A percentile compares a stretch with the other conserved stretches of the same genome.
Conservation (phyloP, 192 early-diverging fungal species). For the Dimargaris verticillata region DNA sequence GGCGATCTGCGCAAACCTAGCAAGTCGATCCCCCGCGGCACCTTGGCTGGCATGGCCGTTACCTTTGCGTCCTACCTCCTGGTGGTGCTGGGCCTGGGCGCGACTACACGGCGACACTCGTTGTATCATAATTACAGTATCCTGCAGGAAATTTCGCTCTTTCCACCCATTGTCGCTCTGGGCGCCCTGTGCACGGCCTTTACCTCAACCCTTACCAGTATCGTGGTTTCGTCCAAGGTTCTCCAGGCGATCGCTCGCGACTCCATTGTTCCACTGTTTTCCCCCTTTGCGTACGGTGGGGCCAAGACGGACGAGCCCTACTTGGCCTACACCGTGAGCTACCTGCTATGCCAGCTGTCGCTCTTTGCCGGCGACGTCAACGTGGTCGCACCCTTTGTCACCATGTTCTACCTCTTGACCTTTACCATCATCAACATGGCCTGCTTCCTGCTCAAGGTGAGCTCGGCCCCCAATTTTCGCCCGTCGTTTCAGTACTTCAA, state of each 20-base stretch:
- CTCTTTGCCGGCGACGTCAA: constrained; percentile 44
- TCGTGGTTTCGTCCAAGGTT: constrained; percentile 42
- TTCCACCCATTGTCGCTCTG: constrained; percentile 34
- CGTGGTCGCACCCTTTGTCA: constrained; percentile 44
- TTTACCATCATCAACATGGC: constrained; percentile 48
- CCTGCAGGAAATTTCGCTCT: constrained; percentile 39
- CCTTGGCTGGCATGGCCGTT: constrained; percentile 37
- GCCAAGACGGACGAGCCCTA: constrained; percentile 24
- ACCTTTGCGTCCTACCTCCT: constrained; percentile 36
- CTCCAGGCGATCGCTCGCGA: constrained; percentile 51
- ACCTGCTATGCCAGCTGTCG: constrained; percentile 31
- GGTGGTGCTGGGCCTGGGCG: constrained; percentile 36
- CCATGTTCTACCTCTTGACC: constrained; percentile 43
- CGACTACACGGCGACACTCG: constrained; percentile 35
- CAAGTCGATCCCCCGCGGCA: constrained; percentile 49
- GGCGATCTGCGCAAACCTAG: constrained; percentile 46
- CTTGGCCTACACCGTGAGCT: constrained; percentile 24
- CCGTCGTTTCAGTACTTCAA: constrained; percentile 51
- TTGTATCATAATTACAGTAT: constrained; percentile 43
- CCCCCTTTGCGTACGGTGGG: constrained; percentile 12
- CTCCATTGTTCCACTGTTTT: constrained; percentile 32
- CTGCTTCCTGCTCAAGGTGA: constrained; percentile 42
- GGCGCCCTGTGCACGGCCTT: constrained; percentile 43
- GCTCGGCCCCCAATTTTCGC: constrained; percentile 49
- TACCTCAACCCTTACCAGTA: constrained; percentile 38